A percentile compares a stretch with the other conserved stretches of the same genome.
phyloP scores from a whole-genome alignment of 192 early-diverging fungal genomes.

The Umbelopsis vinacea region DNA sequence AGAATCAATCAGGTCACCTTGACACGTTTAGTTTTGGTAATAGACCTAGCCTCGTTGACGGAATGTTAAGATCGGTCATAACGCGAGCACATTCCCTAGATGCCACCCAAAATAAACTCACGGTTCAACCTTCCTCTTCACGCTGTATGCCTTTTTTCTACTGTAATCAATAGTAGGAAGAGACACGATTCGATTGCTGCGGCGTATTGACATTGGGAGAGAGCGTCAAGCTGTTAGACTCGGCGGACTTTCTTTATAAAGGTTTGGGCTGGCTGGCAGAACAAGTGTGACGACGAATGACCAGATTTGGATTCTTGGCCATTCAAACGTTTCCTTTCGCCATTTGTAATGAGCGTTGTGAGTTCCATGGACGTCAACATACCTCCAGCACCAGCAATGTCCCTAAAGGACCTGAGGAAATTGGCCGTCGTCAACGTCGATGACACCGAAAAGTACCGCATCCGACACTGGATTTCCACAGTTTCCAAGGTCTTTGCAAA shows the following conservation, averaged over 20 bases:
- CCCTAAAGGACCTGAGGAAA: neutral
- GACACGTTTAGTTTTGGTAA: neutral
- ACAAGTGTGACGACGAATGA: constrained; percentile 21
- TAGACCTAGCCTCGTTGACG: neutral
- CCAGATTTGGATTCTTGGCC: constrained; percentile 10
- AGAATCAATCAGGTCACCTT: neutral
- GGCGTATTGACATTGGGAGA: constrained; percentile 7
- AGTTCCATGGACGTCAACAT: constrained; percentile 4
- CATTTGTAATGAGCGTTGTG: neutral
- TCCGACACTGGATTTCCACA: constrained; percentile 17
- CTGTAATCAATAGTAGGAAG: constrained; percentile 12
- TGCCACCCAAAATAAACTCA: neutral
- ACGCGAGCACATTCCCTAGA: neutral
- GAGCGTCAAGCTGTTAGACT: constrained; percentile 18
- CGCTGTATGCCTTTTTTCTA: constrained; percentile 13
- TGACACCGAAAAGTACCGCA: constrained; percentile 17
- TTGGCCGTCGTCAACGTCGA: constrained; percentile 16
- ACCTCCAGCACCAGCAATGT: neutral
- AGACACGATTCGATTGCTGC: constrained; percentile 12
- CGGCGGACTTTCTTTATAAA: neutral
- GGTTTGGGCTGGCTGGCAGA: neutral
- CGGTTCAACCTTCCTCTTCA: neutral
- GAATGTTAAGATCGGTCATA: neutral
- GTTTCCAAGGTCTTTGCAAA: constrained; percentile 21
- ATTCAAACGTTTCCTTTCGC: neutral